Evolutionary conservation across 768 basidiomycete species (phyloP).

Genomic region (Pilatotrama ljubarskyi): DNA sequence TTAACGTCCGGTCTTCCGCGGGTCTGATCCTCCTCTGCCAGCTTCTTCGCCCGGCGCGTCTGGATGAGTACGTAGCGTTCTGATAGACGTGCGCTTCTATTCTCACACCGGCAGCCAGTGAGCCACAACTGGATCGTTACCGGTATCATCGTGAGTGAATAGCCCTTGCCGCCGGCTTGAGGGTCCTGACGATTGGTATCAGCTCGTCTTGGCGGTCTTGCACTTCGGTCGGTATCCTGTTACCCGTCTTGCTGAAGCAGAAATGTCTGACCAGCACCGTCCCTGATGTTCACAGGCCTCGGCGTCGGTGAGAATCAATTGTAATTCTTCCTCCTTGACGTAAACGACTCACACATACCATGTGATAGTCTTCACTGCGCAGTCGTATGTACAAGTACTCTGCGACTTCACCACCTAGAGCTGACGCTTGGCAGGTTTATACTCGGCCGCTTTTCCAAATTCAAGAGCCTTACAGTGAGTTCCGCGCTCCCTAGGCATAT

Average conservation of each 20-base stretch:
- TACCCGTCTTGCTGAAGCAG: too few species aligned
- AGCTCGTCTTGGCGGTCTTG: constrained; percentile 41
- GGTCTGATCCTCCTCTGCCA: constrained; percentile 22
- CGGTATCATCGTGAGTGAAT: constrained; percentile 40
- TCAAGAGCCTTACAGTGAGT: constrained; percentile 35
- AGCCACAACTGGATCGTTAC: constrained; percentile 45
- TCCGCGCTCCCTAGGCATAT: constrained; percentile 9
- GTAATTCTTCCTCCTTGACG: background rate
- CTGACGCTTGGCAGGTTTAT: constrained; percentile 21
- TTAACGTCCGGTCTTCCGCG: background rate
- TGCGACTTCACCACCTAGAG: background rate
- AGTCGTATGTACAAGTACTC: constrained; percentile 37
- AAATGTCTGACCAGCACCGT: background rate
- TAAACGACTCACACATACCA: background rate
- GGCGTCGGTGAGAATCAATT: constrained; percentile 24
- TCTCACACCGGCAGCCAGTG: constrained; percentile 35
- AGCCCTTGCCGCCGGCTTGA: background rate
- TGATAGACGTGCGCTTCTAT: background rate
- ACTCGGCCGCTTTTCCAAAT: constrained; percentile 36
- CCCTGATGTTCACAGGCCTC: constrained; percentile 11
- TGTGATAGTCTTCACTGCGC: constrained; percentile 44
- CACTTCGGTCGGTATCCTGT: constrained; percentile 42
- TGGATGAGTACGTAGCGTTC: constrained; percentile 42
- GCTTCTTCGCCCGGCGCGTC: constrained; percentile 54
- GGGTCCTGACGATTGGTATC: constrained; percentile 17